Percentiles rank a stretch among this genome's conserved stretches.
Conservation (phyloP, 202 grass and related monocot species). For the Hordeum pubiflorum region DNA sequence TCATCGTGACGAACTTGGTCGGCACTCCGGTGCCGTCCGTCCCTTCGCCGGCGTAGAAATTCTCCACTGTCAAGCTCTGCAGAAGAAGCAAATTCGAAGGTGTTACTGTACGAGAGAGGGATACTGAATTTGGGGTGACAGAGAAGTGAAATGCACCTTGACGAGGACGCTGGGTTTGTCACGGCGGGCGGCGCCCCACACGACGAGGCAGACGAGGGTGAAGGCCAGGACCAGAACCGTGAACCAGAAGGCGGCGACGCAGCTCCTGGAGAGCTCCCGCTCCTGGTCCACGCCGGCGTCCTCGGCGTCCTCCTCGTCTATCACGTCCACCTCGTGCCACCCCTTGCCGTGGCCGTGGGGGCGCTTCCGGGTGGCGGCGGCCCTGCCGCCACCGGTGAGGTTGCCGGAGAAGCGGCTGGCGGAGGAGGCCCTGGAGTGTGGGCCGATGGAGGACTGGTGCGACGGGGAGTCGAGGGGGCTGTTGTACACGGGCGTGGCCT, state of each 20-base stretch:
- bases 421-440: slow-evolving; percentile 72
- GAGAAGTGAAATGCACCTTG: slow-evolving; percentile 37
- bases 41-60: slow-evolving; percentile 72
- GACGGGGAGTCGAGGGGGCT: slow-evolving; percentile 81
- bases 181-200: slow-evolving; percentile 71
- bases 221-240: slow-evolving; percentile 46
- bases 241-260: slow-evolving; percentile 43
- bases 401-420: slow-evolving; percentile 74
- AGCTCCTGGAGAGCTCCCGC: slow-evolving; percentile 37
- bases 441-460: slow-evolving; percentile 56
- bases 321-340: slow-evolving; percentile 60
- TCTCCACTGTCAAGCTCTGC: slow-evolving; percentile 71
- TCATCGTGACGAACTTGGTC: slow-evolving; percentile 67
- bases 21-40: slow-evolving; percentile 68
- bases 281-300: slow-evolving; percentile 40
- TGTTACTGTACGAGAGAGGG: neutral
- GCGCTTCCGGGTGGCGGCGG: slow-evolving; percentile 11
- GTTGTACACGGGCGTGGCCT: slow-evolving; percentile 75
- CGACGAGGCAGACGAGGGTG: slow-evolving; percentile 54
- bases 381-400: slow-evolving; percentile 44
- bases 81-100: neutral
- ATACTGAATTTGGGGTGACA: neutral
- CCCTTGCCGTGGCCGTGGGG: slow-evolving; percentile 34
- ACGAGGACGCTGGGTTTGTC: slow-evolving; percentile 49
- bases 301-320: slow-evolving; percentile 61